Conservation (phyloP, 768 basidiomycete species). For the Naganishia friedmannii region DNA sequence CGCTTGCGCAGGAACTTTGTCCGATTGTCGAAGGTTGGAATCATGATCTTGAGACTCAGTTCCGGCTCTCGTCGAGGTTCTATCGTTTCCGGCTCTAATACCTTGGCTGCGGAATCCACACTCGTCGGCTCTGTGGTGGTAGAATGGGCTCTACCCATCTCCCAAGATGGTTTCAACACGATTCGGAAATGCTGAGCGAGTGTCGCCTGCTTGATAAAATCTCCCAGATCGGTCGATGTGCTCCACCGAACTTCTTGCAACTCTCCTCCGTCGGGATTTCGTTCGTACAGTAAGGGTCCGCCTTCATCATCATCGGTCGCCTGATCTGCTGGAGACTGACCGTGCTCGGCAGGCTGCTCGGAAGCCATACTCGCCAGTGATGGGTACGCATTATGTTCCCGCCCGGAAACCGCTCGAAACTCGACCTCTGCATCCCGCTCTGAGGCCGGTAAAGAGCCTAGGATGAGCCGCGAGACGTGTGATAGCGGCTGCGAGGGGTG, state of each 20-base stretch:
- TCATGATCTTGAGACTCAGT: constrained; percentile 57
- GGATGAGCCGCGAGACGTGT: constrained; percentile 62
- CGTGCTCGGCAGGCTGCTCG: constrained; percentile 47
- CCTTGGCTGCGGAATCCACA: neutral
- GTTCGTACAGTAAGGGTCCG: constrained; percentile 43
- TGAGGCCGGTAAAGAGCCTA: constrained; percentile 50
- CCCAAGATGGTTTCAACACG: constrained; percentile 45
- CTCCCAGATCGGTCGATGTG: constrained; percentile 64
- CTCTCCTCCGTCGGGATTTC: constrained; percentile 35
- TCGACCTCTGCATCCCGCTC: constrained; percentile 43
- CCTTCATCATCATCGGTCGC: constrained; percentile 49
- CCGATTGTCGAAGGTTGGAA: constrained; percentile 65
- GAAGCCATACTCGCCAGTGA: constrained; percentile 42
- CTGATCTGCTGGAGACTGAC: constrained; percentile 56
- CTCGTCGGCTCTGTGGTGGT: neutral
- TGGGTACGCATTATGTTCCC: constrained; percentile 42
- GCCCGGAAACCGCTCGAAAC: constrained; percentile 47
- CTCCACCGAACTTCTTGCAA: constrained; percentile 59
- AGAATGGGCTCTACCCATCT: constrained; percentile 37
- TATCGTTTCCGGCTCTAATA: neutral
- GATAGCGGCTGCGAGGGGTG: constrained; percentile 70
- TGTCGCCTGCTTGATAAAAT: constrained; percentile 66
- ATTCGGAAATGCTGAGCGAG: constrained; percentile 61
- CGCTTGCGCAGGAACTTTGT: constrained; percentile 61
- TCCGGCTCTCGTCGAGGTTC: constrained; percentile 15